Conservation (phyloP, 345 rosid genomes). For the Citrus mangshanensis region DNA sequence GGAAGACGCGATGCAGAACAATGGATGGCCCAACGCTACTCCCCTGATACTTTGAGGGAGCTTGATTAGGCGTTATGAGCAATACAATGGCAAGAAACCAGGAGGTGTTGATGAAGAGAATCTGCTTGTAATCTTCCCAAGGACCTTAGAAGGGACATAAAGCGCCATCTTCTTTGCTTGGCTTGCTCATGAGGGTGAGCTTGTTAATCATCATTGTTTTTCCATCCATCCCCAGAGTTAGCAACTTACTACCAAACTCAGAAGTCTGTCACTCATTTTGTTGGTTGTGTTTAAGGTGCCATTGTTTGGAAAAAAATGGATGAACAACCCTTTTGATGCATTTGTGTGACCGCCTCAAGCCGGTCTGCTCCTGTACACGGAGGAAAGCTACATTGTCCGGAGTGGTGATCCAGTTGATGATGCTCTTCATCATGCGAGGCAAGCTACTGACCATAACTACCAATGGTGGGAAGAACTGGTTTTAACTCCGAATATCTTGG, state of each 20-base stretch:
- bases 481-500: conserved; percentile 69
- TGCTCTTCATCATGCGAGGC: conserved; percentile 96
- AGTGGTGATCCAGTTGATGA: conserved; percentile 93
- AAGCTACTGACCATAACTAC: conserved; percentile 64
- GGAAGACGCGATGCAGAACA: conserved; percentile 82
- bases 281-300: conserved; percentile 55
- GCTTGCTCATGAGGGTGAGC: conserved; percentile 67
- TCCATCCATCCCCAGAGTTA: background rate
- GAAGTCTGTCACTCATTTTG: background rate
- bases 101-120: conserved; percentile 80
- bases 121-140: conserved; percentile 72
- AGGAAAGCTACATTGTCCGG: conserved; percentile 77
- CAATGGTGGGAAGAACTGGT: conserved; percentile 82
- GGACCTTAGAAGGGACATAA: conserved; percentile 82
- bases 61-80: conserved; percentile 74
- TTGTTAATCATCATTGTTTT: background rate
- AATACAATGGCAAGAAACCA: conserved; percentile 87
- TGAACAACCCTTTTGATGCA: conserved; percentile 73
- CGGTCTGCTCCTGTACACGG: conserved; percentile 74
- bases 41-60: conserved; percentile 58
- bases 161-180: conserved; percentile 83
- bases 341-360: conserved; percentile 87
- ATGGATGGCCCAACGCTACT: conserved; percentile 85
- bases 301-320: conserved; percentile 83
- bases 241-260: background rate